Conservation (phyloP, 176 grass and related monocot species). For the Melocanna baccifera region DNA sequence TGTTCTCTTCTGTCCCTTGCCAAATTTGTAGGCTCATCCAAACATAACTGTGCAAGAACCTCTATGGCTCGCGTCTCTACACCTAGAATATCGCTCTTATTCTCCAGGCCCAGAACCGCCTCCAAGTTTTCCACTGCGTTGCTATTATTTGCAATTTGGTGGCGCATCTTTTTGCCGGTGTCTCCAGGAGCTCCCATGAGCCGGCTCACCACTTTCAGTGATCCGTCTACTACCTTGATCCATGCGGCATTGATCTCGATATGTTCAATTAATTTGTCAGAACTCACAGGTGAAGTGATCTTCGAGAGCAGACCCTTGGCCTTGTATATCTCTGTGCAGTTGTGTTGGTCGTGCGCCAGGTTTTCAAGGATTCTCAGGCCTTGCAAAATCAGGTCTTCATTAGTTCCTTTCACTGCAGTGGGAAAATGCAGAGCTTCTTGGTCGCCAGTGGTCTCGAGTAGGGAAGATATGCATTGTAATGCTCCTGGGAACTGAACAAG, state of each 20-base stretch:
- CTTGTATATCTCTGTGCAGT: neutral
- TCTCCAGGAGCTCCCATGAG: neutral
- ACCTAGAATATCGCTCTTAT: neutral
- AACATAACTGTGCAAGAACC: neutral
- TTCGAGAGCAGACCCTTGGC: neutral
- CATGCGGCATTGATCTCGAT: neutral
- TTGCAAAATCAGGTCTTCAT: neutral
- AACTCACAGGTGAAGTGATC: neutral
- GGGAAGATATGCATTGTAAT: neutral
- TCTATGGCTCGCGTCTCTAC: neutral
- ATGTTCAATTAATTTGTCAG: neutral
- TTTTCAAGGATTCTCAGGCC: conserved; percentile 22
- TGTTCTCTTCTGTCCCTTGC: neutral
- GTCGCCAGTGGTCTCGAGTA: neutral
- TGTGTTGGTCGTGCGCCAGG: neutral
- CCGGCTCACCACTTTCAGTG: neutral
- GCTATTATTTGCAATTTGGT: neutral
- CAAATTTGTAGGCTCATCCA: neutral
- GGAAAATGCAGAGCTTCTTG: neutral
- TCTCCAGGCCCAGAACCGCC: neutral
- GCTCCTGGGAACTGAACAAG: conserved; percentile 4
- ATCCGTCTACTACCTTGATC: neutral
- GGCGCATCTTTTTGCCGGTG: neutral
- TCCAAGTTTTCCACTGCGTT: neutral
- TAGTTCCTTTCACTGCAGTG: neutral